A percentile compares a stretch with the other conserved stretches of the same genome.
phyloP scores from a whole-genome alignment of 140 eudicot genomes.

The Oenanthe javanica region DNA sequence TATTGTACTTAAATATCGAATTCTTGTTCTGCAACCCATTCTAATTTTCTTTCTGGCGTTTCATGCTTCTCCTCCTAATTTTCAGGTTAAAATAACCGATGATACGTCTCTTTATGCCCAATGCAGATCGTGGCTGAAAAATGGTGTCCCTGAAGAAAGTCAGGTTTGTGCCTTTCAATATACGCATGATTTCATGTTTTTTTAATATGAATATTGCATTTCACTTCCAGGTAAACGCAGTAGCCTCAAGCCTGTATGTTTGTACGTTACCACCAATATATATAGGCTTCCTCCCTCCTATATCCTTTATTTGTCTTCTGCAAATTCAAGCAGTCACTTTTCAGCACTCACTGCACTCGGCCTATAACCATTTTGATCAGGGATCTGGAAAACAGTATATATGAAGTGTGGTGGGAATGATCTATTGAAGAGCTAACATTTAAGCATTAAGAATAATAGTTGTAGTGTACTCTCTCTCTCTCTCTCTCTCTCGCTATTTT shows the following conservation, averaged over 20 bases:
- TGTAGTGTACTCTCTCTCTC: not conserved
- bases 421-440: too few relatives aligned
- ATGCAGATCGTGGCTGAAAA: conserved; percentile 93
- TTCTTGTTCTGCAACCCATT: not conserved
- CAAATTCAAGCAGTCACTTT: not conserved
- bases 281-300: not conserved
- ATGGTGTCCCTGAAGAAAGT: conserved; percentile 60
- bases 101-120: conserved; percentile 70
- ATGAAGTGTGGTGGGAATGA: not conserved
- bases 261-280: not conserved
- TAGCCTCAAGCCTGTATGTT: too few relatives aligned
- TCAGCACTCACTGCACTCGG: not conserved
- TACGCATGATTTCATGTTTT: not conserved
- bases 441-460: not conserved
- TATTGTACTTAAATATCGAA: not conserved
- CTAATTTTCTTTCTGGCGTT: conserved; percentile 1
- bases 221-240: too few relatives aligned
- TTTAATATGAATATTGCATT: conserved; percentile 6
- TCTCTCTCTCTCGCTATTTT: not conserved
- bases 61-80: conserved; percentile 11
- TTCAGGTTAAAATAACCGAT: conserved; percentile 65
- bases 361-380: not conserved
- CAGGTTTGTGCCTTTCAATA: conserved; percentile 39
- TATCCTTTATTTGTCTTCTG: not conserved
- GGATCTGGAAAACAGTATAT: not conserved